These are phyloP conservation scores for Pharnaceum exiguum DNA, from an alignment of 148 eudicot genomes.

Conservation along the genomic window DNA sequence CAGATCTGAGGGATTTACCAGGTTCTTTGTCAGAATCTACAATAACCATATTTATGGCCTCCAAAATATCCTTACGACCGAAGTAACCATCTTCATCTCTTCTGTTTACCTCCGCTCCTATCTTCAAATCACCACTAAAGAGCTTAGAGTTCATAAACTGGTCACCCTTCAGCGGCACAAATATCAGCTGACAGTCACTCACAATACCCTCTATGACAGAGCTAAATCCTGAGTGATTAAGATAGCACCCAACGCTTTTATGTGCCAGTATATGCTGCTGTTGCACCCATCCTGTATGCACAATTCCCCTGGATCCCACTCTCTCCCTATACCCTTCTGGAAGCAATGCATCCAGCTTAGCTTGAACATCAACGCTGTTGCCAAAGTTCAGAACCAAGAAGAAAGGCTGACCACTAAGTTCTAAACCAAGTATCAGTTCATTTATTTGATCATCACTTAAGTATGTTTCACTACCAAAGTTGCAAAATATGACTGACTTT, in stretches of 20 bases:
- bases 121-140: constrained; percentile 3
- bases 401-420: constrained; percentile 11
- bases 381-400: constrained; percentile 3
- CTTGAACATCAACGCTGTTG: not conserved
- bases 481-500: constrained; percentile 7
- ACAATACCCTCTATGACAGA: constrained; percentile 10
- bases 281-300: constrained; percentile 9
- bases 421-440: constrained; percentile 10
- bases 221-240: constrained; percentile 6
- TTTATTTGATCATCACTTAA: constrained; percentile 7
- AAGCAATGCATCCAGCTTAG: constrained; percentile 3
- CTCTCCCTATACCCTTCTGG: constrained; percentile 3
- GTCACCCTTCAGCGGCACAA: constrained; percentile 7
- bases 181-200: constrained; percentile 9
- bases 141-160: constrained; percentile 3
- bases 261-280: constrained; percentile 11
- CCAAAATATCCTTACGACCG: too few relatives aligned
- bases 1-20: too few relatives aligned
- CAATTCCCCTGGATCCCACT: not conserved
- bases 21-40: too few relatives aligned
- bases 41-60: too few relatives aligned
- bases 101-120: constrained; percentile 14
- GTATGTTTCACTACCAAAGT: constrained; percentile 7
- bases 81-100: constrained; percentile 9
- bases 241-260: constrained; percentile 6